Conservation (phyloP, 2,329 filamentous ascomycete genomes). For the Claviceps cyperi region DNA sequence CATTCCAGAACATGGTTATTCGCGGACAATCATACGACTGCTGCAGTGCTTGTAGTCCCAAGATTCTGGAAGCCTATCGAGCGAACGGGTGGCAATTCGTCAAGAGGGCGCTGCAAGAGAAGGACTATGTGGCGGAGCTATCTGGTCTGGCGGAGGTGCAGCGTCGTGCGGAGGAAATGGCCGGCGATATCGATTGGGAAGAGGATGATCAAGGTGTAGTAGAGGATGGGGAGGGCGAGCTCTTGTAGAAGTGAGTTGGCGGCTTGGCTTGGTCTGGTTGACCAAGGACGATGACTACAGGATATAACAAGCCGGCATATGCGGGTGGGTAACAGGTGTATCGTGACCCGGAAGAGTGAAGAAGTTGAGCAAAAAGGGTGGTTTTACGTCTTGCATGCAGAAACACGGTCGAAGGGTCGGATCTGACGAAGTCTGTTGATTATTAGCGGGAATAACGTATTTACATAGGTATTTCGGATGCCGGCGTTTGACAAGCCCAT, state of each 20-base stretch:
- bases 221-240: constrained; percentile 40
- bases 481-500: no score
- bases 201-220: constrained; percentile 35
- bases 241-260: constrained; percentile 19
- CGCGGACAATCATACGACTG: constrained; percentile 62
- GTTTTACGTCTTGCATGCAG: no score
- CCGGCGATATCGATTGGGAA: constrained; percentile 44
- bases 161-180: constrained; percentile 37
- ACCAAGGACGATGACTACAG: no score
- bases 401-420: background rate
- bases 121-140: constrained; percentile 65
- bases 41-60: constrained; percentile 66
- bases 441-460: no score
- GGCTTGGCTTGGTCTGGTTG: background rate
- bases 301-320: background rate
- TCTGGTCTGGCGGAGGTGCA: constrained; percentile 63
- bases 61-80: constrained; percentile 53
- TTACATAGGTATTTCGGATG: no score
- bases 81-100: constrained; percentile 63
- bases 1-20: constrained; percentile 60
- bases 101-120: constrained; percentile 56
- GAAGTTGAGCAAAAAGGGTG: no score
- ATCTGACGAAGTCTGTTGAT: background rate
- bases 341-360: no score
- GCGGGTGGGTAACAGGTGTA: background rate